Base-by-base conservation (phyloP, 768 basidiomycete species). In the Hypholoma fasciculare region DNA sequence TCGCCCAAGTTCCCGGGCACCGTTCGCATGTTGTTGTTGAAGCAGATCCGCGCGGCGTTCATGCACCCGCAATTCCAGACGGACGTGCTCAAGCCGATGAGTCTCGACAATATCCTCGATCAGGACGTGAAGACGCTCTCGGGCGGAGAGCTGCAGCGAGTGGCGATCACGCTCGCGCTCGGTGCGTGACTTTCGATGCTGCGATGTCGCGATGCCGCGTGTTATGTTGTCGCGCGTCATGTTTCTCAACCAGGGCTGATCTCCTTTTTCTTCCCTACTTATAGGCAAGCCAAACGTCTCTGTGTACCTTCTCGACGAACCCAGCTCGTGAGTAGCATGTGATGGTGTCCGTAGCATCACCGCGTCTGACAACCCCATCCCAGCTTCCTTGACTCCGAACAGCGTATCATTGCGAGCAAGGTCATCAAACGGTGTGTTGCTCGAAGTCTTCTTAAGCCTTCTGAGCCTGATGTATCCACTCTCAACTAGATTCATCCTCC, bases 31-130 rank as follows among this genome's bases (percentile, higher is more conserved):
- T 78, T 99, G 60, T 76, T 99, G 57, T 69, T 99, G 51, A 98
- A 97, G 78, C 87, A 90, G 74, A 97, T 98, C 78, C 96, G 96
- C 76, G 80, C 84, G 19, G 86, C 94, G 30, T 98, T 97, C 76
- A 96, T 98, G 95, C 95, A 97, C 72, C 90, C 96, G n/a, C 97
- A 98, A 74, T 99, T 99, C 89, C 92, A 96, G 73, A 92, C 91
- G 42, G 97, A 98, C 69, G 97, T 98, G 46, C 76, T 98, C 61
- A 98, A 98, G 77, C 96, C 96, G 23, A 98, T 99, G 96, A 92
- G 77, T 70, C 72, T 99, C 67, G 97, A 99, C 42, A 83, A 86
- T 56, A 89, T 99, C 61, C 88, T 99, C 79, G 97, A 99, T 72
- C 96, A 99, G 75, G 94, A 98, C 38, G 97, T 99, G 19, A 94